Evolutionary conservation across 148 eudicot genomes (phyloP).

Genomic region (Camellia japonica): DNA sequence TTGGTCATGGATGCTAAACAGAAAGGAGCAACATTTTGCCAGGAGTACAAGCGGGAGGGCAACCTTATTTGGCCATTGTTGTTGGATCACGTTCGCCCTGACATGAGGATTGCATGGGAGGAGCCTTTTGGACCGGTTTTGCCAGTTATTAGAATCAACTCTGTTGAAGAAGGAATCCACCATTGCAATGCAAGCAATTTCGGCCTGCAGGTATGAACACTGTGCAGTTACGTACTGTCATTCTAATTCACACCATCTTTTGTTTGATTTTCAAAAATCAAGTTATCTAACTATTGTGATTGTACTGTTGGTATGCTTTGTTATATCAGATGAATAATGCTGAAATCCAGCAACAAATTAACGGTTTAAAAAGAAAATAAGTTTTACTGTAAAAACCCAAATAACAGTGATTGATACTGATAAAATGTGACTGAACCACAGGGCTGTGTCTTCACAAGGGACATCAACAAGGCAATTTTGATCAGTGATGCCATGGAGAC

Average conservation of each 20-base stretch:
- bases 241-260: too few species aligned
- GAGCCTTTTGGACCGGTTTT: conserved; percentile 96
- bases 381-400: too few species aligned
- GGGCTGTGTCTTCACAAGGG: conserved; percentile 32
- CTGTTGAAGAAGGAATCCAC: conserved; percentile 95
- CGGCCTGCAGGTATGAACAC: conserved; percentile 72
- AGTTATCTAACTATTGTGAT: too few species aligned
- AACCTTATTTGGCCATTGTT: conserved; percentile 96
- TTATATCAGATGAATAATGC: too few species aligned
- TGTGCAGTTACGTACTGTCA: too few species aligned
- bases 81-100: conserved; percentile 90
- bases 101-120: conserved; percentile 99
- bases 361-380: too few species aligned
- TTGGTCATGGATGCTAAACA: conserved; percentile 82
- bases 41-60: conserved; percentile 93
- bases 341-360: too few species aligned
- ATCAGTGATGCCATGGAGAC: conserved; percentile 63
- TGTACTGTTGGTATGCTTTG: too few species aligned
- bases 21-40: conserved; percentile 97
- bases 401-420: too few species aligned
- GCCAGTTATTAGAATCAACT: conserved; percentile 73
- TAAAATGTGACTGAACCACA: conserved; percentile 7
- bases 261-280: too few species aligned
- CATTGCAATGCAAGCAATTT: conserved; percentile 97
- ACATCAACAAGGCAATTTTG: conserved; percentile 57